These are phyloP conservation scores for Vitis cinerea DNA, from an alignment of 164 flowering plant genomes.

Conservation along the genomic window DNA sequence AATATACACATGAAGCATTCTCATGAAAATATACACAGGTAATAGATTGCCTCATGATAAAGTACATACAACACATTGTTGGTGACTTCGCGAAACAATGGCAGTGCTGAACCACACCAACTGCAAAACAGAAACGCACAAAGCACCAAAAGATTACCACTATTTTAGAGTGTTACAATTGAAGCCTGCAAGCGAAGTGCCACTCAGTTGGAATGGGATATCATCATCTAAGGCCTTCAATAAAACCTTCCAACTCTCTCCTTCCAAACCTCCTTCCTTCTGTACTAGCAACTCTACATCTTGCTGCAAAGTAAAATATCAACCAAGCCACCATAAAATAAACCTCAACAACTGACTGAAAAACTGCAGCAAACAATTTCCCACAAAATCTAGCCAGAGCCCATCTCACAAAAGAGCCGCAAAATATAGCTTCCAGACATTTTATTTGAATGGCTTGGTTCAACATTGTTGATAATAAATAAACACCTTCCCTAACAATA, in stretches of 20 bases:
- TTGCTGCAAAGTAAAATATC: slow-evolving; percentile 70
- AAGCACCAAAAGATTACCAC: slow-evolving; percentile 36
- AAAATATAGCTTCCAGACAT: slow-evolving; percentile 61
- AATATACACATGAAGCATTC: slow-evolving; percentile 33
- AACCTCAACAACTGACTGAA: slow-evolving; percentile 75
- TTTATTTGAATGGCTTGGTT: slow-evolving; percentile 71
- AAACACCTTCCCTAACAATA: slow-evolving; percentile 81
- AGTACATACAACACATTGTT: slow-evolving; percentile 45
- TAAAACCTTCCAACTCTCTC: slow-evolving; percentile 70
- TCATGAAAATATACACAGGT: slow-evolving; percentile 30
- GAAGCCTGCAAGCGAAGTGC: slow-evolving; percentile 19
- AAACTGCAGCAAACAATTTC: slow-evolving; percentile 38
- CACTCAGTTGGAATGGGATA: slow-evolving; percentile 8
- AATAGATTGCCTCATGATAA: slow-evolving; percentile 28
- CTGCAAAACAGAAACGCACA: slow-evolving; percentile 23
- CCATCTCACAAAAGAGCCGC: slow-evolving; percentile 65
- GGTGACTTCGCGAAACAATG: slow-evolving; percentile 33
- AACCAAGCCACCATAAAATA: slow-evolving; percentile 95
- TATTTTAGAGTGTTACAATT: slow-evolving; percentile 25
- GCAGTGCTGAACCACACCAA: slow-evolving; percentile 30
- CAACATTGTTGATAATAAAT: slow-evolving; percentile 63
- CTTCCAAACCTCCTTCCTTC: slow-evolving; percentile 69
- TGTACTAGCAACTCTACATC: slow-evolving; percentile 57
- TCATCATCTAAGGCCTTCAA: slow-evolving; percentile 74
- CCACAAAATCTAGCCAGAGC: slow-evolving; percentile 47